Percentiles rank a stretch among this genome's conserved stretches.
Conservation (phyloP, 2,329 filamentous ascomycete genomes). For the Leptographium procerum region DNA sequence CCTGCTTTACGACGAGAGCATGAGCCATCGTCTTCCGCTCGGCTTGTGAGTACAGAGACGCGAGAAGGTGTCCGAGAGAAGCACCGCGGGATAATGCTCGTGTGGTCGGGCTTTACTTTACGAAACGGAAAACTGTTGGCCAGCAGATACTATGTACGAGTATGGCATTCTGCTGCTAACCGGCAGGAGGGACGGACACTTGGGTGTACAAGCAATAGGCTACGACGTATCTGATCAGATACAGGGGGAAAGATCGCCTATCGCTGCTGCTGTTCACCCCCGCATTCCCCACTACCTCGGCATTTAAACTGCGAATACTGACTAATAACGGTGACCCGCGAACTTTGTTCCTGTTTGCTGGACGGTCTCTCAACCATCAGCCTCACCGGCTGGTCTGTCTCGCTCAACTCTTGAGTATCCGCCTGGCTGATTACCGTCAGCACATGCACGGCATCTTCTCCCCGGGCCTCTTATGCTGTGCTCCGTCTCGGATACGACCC, state of each 20-base stretch:
- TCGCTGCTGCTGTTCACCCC: not conserved
- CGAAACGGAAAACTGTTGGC: not conserved
- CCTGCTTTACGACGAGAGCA: conserved; percentile 52
- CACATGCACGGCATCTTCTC: no score
- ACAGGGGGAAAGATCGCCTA: not conserved
- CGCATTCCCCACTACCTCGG: not conserved
- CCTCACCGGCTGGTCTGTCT: not conserved
- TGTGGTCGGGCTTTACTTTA: no score
- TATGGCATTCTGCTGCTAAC: not conserved
- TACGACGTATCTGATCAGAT: not conserved
- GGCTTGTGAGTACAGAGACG: no score
- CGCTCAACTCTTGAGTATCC: no score
- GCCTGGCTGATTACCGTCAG: no score
- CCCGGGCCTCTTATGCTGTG: no score
- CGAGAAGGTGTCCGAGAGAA: no score
- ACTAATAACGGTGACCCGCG: not conserved
- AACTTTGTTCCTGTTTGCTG: not conserved
- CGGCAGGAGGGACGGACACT: no score
- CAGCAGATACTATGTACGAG: no score
- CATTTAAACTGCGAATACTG: not conserved
- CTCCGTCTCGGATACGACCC: no score
- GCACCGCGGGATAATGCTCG: no score
- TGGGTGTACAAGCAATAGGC: no score
- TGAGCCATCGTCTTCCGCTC: conserved; percentile 32
- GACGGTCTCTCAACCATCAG: not conserved